Base-by-base conservation (phyloP, 768 basidiomycete species). In the Mycena olivaceomarginata region DNA sequence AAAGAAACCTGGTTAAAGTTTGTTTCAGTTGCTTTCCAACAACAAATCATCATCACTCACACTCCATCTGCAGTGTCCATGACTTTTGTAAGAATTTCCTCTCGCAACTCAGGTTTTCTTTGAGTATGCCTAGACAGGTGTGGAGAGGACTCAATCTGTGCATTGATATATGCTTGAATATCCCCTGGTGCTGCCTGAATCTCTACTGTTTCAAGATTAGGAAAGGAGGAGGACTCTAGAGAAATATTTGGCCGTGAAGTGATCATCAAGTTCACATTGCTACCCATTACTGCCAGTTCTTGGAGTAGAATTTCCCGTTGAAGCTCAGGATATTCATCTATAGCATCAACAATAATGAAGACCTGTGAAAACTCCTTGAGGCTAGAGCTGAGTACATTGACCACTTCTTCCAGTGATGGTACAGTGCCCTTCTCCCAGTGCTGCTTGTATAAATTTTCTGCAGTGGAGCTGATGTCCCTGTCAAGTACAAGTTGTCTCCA, bases 261-360 rank as follows among this genome's bases (percentile, higher is more conserved):
- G 13, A 45, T 46, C 64, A 3, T 66, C 43, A 46, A 43, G 40
- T 66, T 45, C 41, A 66, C 22, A 25, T 46, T 66, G 64, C 18
- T 45, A 25, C 64, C 64, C 12, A 46, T 22, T 66, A 6, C 64
- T 66, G 22, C 20, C 3, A 66, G 64, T 22, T 22, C 8, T 22
- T 66, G 41, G 45, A 66, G 64, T 46, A 66, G 40, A 46, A 45
- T 46, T 12, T 11, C n/a, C 20, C 43, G 41, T 25, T 66, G 41
- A 66, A 6, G 8, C 18, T 66, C n/a, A 9, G 64, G 64, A 66
- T 66, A 66, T 66, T 66, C 64, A 66, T 66, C 64, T 20, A 66
- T 66, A 6, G 64, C 64, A 66, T 66, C 64, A 46, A 66, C 10
- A 11, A 66, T 25, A 66, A 66, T 46, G n/a, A 66, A 66, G n/a